Evolutionary conservation across 2,329 filamentous ascomycete species (phyloP), one percentile per base, ranked within the genome.

Genomic region (Tolypocladium paradoxum): DNA sequence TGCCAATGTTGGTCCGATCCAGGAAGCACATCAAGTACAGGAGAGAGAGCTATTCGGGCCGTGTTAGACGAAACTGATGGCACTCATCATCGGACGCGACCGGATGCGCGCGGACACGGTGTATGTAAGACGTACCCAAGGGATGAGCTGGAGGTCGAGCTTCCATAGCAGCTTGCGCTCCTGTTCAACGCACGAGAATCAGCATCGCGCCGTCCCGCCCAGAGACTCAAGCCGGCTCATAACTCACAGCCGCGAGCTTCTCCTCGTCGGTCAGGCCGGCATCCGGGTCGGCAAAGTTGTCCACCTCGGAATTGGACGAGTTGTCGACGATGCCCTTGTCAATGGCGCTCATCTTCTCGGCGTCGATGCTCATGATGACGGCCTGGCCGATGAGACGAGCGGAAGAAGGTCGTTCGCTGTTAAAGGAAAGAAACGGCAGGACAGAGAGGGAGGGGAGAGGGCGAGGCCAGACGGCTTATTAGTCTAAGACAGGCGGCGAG

Each of bases 1-100:
- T 54, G 33, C 53, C 53, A 22, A 54, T 88, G 61, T 93, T 92
- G 29, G 88, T 90, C 16, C 85, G 76, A 63, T 86, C 83, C 45
- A 90, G 76, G 65, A 90, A 90, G 55, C 84, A 85, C 51, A 89
- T 76, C 2, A 91, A 75, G 61, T 90, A 90, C 35, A 90, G 75
- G 48, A 89, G 73, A 54, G 82, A 85, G 14, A 89, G 78, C 77
- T 76, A 51, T 11, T 35, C 48, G 22, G 34, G 40, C 11, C n/a
- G 43, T 59, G 53, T 50, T n/a, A 48, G 18, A 14, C 5, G 12
- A 49, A 22, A 35, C 9, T 24, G 12, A 46, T 33, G 33, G 12
- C 1, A 34, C 24, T 24, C 27, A 22, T 24, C 27, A 22, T 8
- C 18, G 22, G 24, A 6, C 18, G 24, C 24, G 43, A 6, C 43